These are phyloP conservation scores for Cladosporium halotolerans DNA, from an alignment of 2,329 filamentous ascomycete genomes.

Conservation along the genomic window DNA sequence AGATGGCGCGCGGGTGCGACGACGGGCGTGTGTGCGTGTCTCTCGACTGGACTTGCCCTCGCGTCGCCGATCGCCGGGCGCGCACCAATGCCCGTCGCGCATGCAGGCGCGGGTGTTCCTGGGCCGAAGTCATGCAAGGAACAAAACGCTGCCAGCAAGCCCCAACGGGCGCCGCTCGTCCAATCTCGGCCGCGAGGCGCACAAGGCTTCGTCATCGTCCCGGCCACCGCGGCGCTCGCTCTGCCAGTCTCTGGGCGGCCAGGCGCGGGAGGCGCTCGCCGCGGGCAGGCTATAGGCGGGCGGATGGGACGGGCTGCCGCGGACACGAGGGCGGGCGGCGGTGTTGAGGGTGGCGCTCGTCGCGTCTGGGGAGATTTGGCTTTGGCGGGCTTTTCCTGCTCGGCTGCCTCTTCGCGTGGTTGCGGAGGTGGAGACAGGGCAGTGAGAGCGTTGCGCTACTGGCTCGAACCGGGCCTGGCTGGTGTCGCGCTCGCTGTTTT, in stretches of 20 bases:
- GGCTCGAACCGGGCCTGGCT: too few relatives aligned
- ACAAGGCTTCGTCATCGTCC: constrained; percentile 7
- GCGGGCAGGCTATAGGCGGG: too few relatives aligned
- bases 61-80: too few relatives aligned
- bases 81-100: not conserved
- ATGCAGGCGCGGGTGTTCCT: constrained; percentile 10
- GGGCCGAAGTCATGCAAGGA: constrained; percentile 9
- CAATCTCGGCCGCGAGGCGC: constrained; percentile 6
- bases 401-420: constrained; percentile 1
- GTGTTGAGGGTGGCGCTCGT: constrained; percentile 6
- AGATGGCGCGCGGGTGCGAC: too few relatives aligned
- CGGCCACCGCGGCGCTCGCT: not conserved
- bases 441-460: too few relatives aligned
- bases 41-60: too few relatives aligned
- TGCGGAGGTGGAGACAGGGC: too few relatives aligned
- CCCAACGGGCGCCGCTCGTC: not conserved
- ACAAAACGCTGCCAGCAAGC: not conserved
- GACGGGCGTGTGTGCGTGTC: too few relatives aligned
- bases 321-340: not conserved
- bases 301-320: not conserved
- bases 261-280: too few relatives aligned
- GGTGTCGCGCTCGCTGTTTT: too few relatives aligned
- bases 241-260: not conserved
- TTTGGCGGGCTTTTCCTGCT: not conserved
- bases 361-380: constrained; percentile 8